Evolutionary conservation across 169 alveolate genomes (phyloP).

Genomic region (Eimeria necatrix): DNA sequence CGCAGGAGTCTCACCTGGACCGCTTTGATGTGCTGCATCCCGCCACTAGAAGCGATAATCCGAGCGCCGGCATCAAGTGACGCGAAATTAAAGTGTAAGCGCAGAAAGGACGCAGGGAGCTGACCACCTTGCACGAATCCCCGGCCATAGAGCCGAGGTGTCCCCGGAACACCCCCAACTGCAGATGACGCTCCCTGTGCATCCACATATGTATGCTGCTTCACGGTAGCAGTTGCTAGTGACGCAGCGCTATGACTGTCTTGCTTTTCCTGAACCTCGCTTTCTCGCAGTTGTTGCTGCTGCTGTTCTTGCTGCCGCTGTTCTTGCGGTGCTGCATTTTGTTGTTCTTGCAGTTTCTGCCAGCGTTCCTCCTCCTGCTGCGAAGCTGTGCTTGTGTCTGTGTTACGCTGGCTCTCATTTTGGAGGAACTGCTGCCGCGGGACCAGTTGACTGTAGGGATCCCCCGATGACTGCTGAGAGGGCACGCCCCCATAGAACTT

Average conservation of each 20-base stretch:
- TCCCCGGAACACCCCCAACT: slow-evolving; percentile 26
- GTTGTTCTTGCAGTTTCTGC: neutral
- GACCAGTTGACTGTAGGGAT: neutral
- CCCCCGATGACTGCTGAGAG: neutral
- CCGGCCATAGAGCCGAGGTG: slow-evolving; percentile 80
- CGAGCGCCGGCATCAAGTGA: slow-evolving; percentile 92
- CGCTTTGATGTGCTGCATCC: slow-evolving; percentile 83
- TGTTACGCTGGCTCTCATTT: neutral
- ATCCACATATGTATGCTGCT: neutral
- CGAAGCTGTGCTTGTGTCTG: neutral
- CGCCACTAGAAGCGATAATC: slow-evolving; percentile 87
- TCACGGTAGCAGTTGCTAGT: neutral
- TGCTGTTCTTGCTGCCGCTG: slow-evolving; percentile 21
- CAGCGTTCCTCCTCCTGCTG: slow-evolving; percentile 16
- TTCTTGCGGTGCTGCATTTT: slow-evolving; percentile 9
- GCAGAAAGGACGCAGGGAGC: slow-evolving; percentile 82
- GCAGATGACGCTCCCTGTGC: slow-evolving; percentile 3
- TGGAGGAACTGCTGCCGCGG: neutral
- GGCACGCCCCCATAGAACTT: neutral
- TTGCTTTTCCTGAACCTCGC: neutral
- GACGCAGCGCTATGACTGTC: neutral
- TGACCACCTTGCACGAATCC: slow-evolving; percentile 82
- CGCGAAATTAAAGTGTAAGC: slow-evolving; percentile 88
- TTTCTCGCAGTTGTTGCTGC: neutral
- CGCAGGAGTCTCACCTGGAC: slow-evolving; percentile 81